Evolutionary conservation across 371 early-diverging fungal genomes (phyloP), one percentile per base, ranked within the genome.

Genomic region (Mortierella sp.): DNA sequence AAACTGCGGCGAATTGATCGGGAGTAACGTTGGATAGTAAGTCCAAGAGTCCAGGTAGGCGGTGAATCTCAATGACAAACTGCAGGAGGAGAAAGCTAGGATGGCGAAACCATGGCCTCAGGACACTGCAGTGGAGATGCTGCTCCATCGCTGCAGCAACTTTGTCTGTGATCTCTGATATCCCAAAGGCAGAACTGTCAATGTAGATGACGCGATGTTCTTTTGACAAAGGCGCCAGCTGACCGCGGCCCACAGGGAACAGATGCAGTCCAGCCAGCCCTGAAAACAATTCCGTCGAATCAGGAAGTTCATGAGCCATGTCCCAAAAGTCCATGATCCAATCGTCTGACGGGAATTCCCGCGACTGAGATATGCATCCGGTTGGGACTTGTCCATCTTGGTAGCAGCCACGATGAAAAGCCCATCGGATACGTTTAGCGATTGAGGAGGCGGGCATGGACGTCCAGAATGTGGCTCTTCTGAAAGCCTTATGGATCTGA

Each of bases 281-380:
- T 5, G 44, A 50, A 16, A 78, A 48, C 8, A 73, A n/a, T 11
- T 3, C n/a, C 8, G 48, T 34, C 1, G 26, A 28, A 4, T 44
- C 31, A 1, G 14, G 1, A 2, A n/a, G 54, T 1, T 21, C 10
- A 5, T 46, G 48, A 34, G 43, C 67, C 71, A 82, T 74, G 28
- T 8, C 46, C 82, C 82, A 82, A 51, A 78, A 75, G 59, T 71
- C 53, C 11, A 6, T 5, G 21, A 82, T 51, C 82, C 82, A 82
- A 2, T 82, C 34, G 48, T 59, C 57, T 0, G 78, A 54, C 10
- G 72, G 82, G 48, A 82, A 82, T 24, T 69, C 50, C 13, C 21
- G 26, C 16, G 57, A 13, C 28, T 75, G 73, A 8, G 64, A 10
- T 21, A 80, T 80, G 57, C 40, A 37, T 5, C 19, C 57, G 5